These are phyloP conservation scores for Trifolium fragiferum DNA, from an alignment of 306 rosid genomes.

Conservation along the genomic window DNA sequence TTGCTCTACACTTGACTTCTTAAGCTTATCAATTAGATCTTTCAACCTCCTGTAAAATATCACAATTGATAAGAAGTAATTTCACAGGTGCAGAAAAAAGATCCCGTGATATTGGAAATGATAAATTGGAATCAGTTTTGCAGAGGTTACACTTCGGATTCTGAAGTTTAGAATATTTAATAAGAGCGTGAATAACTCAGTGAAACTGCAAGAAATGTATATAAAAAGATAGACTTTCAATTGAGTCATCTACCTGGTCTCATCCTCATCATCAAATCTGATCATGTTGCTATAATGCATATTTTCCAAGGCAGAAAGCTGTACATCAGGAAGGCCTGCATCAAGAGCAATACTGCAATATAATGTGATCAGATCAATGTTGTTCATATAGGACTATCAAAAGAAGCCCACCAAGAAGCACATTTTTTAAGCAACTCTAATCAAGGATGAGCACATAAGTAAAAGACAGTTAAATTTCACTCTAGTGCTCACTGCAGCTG, in stretches of 20 bases:
- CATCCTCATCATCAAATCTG: conserved; percentile 75
- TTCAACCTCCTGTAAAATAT: conserved; percentile 73
- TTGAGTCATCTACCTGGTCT: conserved; percentile 71
- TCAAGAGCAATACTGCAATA: conserved; percentile 76
- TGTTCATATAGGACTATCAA: conserved; percentile 38
- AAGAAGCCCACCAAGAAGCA: conserved; percentile 38
- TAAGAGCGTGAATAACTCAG: background rate
- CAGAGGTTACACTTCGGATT: conserved; percentile 36
- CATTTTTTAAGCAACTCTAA: conserved; percentile 29
- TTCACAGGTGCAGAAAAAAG: conserved; percentile 29
- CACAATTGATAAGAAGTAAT: conserved; percentile 31
- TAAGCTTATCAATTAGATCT: conserved; percentile 64
- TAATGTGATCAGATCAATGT: conserved; percentile 35
- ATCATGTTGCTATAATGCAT: conserved; percentile 93
- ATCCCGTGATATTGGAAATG: conserved; percentile 23
- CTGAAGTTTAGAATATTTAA: conserved; percentile 26
- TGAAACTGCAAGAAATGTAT: conserved; percentile 33
- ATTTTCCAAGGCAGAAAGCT: conserved; percentile 85
- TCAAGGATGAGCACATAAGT: conserved; percentile 9
- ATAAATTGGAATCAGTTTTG: conserved; percentile 18
- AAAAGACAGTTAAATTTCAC: conserved; percentile 11
- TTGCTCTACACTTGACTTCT: conserved; percentile 48
- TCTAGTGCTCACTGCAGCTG: conserved; percentile 30
- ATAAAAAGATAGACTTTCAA: conserved; percentile 29
- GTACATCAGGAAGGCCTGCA: conserved; percentile 65